Base-by-base conservation (phyloP, 1,284 basidiomycete genomes). In the Moniliophthora roreri region DNA sequence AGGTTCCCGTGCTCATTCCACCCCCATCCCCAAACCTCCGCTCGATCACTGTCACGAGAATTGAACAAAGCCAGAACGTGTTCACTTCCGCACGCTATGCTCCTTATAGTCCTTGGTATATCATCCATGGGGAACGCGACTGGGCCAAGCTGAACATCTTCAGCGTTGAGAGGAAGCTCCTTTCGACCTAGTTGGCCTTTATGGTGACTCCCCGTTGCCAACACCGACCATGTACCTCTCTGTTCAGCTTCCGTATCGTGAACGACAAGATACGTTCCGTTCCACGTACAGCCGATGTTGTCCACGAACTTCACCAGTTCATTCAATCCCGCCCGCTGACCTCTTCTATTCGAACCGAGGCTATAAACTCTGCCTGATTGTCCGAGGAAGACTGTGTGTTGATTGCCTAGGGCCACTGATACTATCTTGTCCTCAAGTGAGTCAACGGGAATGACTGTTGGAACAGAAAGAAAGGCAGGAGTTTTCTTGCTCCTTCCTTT, bases 1-100 rank as follows among this genome's bases (percentile, higher is more conserved):
- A 96, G 75, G 68, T 95, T 97, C 10, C 94, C 94, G 65, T 96
- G 94, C 68, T 97, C 94, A 67, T 96, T 97, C 94, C 94, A 96
- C 0, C 94, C 94, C 87, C 93, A 95, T 0, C 82, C 87, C 80
- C 82, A 89, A 0, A 94, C 79, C 56, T 81, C 79, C 4, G 60
- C 61, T n/a, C 50, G 51, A 39, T 18, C 47, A 41, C 10, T 50
- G 34, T 10, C 35, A n/a, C 56, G 55, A 4, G 54, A 10, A n/a
- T 53, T 48, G 55, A 74, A 52, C 13, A 79, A 60, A 6, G 75
- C 70, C 2, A 95, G 69, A 3, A 91, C 77, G 67, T 96, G 93
- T 65, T 96, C 93, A 60, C 89, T 91, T 5, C 93, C 93, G 53
- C 88, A 89, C 24, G 68, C 75, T 16, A 69, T 51, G 42, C 50